Evolutionary conservation across 805 yeast genomes (phyloP).

Genomic region (Candida manassasensis): DNA sequence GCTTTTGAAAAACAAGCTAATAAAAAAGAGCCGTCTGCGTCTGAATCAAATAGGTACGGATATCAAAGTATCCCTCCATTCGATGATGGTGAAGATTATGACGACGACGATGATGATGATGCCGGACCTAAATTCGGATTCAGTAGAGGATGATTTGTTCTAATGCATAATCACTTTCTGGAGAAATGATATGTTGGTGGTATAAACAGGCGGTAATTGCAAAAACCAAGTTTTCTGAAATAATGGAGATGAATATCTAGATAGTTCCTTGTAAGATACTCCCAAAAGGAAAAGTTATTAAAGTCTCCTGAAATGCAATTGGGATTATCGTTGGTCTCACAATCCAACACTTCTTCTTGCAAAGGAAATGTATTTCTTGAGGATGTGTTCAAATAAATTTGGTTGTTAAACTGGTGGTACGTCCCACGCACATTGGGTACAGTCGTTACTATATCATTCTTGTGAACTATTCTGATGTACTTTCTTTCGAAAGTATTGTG

Average conservation of each 20-base stretch:
- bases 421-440: conserved; percentile 23
- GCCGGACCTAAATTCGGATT: conserved; percentile 33
- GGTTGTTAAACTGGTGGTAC: conserved; percentile 34
- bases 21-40: neutral
- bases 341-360: conserved; percentile 28
- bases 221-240: conserved; percentile 33
- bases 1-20: conserved; percentile 2
- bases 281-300: neutral
- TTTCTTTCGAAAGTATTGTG: conserved; percentile 19
- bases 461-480: conserved; percentile 22
- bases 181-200: neutral
- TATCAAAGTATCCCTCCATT: conserved; percentile 5
- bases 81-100: conserved; percentile 19
- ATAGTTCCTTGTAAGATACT: conserved; percentile 12
- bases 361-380: conserved; percentile 20
- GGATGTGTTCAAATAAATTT: conserved; percentile 33
- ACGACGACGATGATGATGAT: conserved; percentile 27
- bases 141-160: conserved; percentile 10
- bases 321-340: conserved; percentile 22
- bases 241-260: conserved; percentile 33
- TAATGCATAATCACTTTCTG: conserved; percentile 1
- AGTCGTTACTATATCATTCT: conserved; percentile 21
- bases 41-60: conserved; percentile 3
- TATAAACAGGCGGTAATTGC: conserved; percentile 9
- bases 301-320: conserved; percentile 30